These are phyloP conservation scores for Pleurotus djamor DNA, from an alignment of 768 basidiomycete genomes.

Conservation along the genomic window DNA sequence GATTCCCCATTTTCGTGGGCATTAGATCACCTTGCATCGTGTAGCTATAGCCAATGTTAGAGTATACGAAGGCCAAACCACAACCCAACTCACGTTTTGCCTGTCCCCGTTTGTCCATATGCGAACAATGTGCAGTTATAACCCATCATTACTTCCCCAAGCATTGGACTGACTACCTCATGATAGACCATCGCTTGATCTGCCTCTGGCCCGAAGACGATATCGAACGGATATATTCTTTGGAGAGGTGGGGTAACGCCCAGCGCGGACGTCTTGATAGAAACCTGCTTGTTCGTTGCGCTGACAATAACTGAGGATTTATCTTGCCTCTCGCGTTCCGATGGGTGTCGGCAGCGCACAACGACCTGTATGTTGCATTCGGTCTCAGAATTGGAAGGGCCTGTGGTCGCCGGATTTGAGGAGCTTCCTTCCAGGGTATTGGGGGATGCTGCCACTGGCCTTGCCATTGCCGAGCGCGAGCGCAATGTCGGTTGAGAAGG, in stretches of 20 bases:
- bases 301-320: constrained; percentile 87
- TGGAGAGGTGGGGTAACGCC: constrained; percentile 72
- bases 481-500: constrained; percentile 33
- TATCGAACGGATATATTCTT: constrained; percentile 90
- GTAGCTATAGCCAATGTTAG: constrained; percentile 43
- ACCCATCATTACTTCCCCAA: constrained; percentile 91
- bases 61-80: not conserved
- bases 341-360: constrained; percentile 84
- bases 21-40: constrained; percentile 97
- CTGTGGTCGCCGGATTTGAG: constrained; percentile 16
- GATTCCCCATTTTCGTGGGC: constrained; percentile 83
- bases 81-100: constrained; percentile 79
- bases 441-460: constrained; percentile 29
- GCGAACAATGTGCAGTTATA: constrained; percentile 98
- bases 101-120: constrained; percentile 98
- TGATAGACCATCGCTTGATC: constrained; percentile 94
- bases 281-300: constrained; percentile 71
- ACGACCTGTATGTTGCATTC: constrained; percentile 94
- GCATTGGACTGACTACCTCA: constrained; percentile 89
- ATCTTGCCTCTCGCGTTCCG: constrained; percentile 80
- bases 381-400: constrained; percentile 29
- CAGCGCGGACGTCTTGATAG: constrained; percentile 78
- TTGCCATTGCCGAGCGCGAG: constrained; percentile 49
- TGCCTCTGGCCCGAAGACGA: constrained; percentile 96
- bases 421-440: constrained; percentile 15